A percentile compares a stretch with the other conserved stretches of the same genome.
These are phyloP conservation scores for Yamadazyma insecticola DNA, from an alignment of 805 yeast genomes.

Conservation along the genomic window DNA sequence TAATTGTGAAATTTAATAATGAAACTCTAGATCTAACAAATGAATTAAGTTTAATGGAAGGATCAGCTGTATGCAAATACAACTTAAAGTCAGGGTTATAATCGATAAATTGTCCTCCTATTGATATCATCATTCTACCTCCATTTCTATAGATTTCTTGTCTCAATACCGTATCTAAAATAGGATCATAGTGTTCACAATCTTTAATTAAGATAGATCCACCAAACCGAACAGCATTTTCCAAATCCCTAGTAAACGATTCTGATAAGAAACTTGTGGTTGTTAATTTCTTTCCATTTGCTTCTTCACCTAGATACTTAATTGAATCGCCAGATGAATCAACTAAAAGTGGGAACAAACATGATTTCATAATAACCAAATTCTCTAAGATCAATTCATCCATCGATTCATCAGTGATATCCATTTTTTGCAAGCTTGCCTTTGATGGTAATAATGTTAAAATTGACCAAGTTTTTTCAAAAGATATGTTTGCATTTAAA, in stretches of 20 bases:
- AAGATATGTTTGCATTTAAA: slow-evolving; percentile 6
- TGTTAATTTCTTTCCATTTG: slow-evolving; percentile 34
- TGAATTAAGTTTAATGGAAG: slow-evolving; percentile 41
- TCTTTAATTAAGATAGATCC: slow-evolving; percentile 68
- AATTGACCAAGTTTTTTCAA: slow-evolving; percentile 6
- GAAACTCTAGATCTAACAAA: slow-evolving; percentile 61
- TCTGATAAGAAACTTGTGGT: slow-evolving; percentile 70
- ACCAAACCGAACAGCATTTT: slow-evolving; percentile 82
- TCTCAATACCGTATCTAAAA: slow-evolving; percentile 57
- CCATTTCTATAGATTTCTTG: slow-evolving; percentile 62
- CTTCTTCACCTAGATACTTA: slow-evolving; percentile 30
- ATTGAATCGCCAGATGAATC: slow-evolving; percentile 62
- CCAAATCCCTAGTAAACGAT: slow-evolving; percentile 62
- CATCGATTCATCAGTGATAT: too few species aligned
- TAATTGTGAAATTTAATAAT: slow-evolving; percentile 67
- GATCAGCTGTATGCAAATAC: slow-evolving; percentile 57
- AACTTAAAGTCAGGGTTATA: slow-evolving; percentile 60
- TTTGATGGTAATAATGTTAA: slow-evolving; percentile 3
- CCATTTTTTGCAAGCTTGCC: slow-evolving; percentile 8
- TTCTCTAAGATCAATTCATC: slow-evolving; percentile 66
- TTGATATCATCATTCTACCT: slow-evolving; percentile 56
- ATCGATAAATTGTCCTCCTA: slow-evolving; percentile 66
- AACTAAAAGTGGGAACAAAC: slow-evolving; percentile 52
- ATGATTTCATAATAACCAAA: slow-evolving; percentile 44
- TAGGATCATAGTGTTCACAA: slow-evolving; percentile 78